Percentiles rank a stretch among this genome's conserved stretches.
These are phyloP conservation scores for Lentinula boryana DNA, from an alignment of 768 basidiomycete species.

Conservation along the genomic window DNA sequence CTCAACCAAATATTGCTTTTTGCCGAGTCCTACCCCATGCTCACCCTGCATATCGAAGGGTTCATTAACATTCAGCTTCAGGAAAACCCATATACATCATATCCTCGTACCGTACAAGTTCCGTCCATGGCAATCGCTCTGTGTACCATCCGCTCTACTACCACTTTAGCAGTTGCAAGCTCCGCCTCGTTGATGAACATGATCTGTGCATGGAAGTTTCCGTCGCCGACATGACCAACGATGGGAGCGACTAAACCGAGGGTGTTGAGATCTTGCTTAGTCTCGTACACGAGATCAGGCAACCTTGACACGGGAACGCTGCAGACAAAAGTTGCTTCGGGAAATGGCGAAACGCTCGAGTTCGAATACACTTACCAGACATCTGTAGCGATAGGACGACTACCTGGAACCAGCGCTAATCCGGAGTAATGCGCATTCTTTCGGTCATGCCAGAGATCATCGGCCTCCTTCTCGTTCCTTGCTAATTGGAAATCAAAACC, in stretches of 20 bases:
- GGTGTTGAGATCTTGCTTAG: slow-evolving; percentile 59
- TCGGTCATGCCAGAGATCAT: slow-evolving; percentile 66
- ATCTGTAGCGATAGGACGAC: slow-evolving; percentile 65
- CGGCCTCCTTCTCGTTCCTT: slow-evolving; percentile 55
- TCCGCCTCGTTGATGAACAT: slow-evolving; percentile 58
- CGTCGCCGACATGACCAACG: slow-evolving; percentile 77
- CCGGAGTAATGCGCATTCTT: slow-evolving; percentile 60
- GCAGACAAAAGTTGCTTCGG: neutral
- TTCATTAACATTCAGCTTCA: neutral
- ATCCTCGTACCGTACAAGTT: slow-evolving; percentile 42
- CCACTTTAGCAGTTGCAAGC: slow-evolving; percentile 28
- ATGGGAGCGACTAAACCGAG: slow-evolving; percentile 56
- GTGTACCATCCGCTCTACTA: slow-evolving; percentile 57
- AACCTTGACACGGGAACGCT: slow-evolving; percentile 62
- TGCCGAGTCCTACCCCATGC: slow-evolving; percentile 85
- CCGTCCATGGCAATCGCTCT: slow-evolving; percentile 69
- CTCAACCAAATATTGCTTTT: slow-evolving; percentile 68
- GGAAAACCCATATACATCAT: neutral
- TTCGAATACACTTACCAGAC: slow-evolving; percentile 47
- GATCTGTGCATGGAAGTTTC: slow-evolving; percentile 44
- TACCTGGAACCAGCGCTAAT: slow-evolving; percentile 50
- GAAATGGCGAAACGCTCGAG: neutral
- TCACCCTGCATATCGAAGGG: slow-evolving; percentile 38
- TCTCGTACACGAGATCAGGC: slow-evolving; percentile 60
- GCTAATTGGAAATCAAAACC: slow-evolving; percentile 67